Evolutionary conservation across 352 stramenopile genomes (phyloP), one percentile per base, ranked within the genome.

Genomic region (Phytophthora pluvialis): DNA sequence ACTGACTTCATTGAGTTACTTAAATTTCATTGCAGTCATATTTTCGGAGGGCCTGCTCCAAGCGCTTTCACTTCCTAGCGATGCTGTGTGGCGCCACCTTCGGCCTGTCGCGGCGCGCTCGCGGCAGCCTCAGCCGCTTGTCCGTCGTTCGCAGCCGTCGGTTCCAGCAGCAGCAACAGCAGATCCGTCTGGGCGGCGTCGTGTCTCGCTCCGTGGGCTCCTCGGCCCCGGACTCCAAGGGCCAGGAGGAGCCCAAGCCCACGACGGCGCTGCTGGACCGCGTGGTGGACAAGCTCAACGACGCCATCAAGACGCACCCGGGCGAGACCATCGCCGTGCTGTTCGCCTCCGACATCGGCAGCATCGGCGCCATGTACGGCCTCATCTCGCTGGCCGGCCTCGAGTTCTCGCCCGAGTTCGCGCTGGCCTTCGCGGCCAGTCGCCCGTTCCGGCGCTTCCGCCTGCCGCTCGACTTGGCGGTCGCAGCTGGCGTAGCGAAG

Each of bases 391-490:
- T 91, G 13, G 77, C 75, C 4, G 80, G 82, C 7, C 64, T 90
- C 31, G 67, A 83, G 47, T 93, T 96, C 58, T 94, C 88, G 28
- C 84, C 89, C 7, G 89, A 96, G 52, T 96, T 95, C 53, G 89
- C 89, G 6, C 49, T 96, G 18, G 89, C 89, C 12, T 96, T 94
- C 51, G 88, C 86, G 12, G 83, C 83, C 29, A 94, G 87, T 57
- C 82, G 89, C 28, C 89, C 89, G 10, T 90, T 96, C 61, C 89
- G 88, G 3, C 85, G 88, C 38, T 68, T 95, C 28, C 83, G 89
- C 4, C 65, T 96, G 47, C 89, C 89, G 32, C 60, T 95, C 5
- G 89, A 96, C 48, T 53, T 96, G 46, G 83, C 78, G 7, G 72
- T 77, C 3, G 86, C 89, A 0, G 84, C 86, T 32, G 72, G 69